Evolutionary conservation across 1,139 yeast species (phyloP).

Genomic region (Zygosaccharomyces sapae): DNA sequence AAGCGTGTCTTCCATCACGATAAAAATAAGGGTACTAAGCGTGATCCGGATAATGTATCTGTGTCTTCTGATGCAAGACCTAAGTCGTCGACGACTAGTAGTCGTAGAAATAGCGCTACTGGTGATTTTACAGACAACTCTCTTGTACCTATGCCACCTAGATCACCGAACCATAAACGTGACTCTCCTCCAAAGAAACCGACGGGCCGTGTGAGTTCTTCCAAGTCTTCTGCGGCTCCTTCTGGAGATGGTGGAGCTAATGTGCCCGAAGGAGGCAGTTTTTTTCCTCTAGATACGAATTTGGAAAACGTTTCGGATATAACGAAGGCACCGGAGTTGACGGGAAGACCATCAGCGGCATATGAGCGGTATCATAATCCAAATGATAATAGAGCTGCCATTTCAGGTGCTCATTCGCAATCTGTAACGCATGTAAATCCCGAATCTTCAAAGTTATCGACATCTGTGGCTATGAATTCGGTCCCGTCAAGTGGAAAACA

Average conservation of each 20-base stretch:
- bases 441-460: constrained; percentile 11
- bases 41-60: background rate
- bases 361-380: constrained; percentile 1
- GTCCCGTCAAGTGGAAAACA: constrained; percentile 12
- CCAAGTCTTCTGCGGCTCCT: background rate
- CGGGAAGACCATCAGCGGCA: background rate
- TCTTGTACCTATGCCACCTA: background rate
- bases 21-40: background rate
- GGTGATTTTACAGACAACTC: background rate
- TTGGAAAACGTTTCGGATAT: constrained; percentile 33
- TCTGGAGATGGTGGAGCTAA: background rate
- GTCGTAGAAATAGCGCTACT: constrained; percentile 3
- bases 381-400: constrained; percentile 1
- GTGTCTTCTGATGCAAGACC: constrained; percentile 1
- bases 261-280: constrained; percentile 6
- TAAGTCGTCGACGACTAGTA: background rate
- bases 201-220: background rate
- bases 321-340: constrained; percentile 20
- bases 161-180: background rate
- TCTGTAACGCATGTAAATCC: constrained; percentile 1
- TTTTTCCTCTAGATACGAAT: constrained; percentile 31
- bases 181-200: background rate
- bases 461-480: constrained; percentile 9
- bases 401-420: background rate
- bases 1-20: constrained; percentile 1